Evolutionary conservation across 768 basidiomycete species (phyloP), one percentile per base, ranked within the genome.

Genomic region (Cantharellus anzutake): DNA sequence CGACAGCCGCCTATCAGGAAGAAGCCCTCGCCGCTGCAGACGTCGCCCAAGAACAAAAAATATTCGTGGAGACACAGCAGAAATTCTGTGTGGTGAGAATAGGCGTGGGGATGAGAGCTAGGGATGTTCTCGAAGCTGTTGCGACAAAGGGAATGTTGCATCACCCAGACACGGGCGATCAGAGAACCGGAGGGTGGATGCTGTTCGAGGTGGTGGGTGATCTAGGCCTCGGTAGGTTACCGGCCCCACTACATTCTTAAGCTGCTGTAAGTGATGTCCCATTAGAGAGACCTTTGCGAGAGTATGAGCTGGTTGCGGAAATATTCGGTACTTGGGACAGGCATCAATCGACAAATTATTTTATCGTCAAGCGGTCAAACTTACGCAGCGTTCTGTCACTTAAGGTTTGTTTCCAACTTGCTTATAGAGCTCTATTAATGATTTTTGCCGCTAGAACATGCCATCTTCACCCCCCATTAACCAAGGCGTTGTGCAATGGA

Each of bases 201-300:
- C 68, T 98, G 38, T 93, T 79, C 68, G 94, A 98, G 71, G 70
- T 93, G 38, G 86, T 86, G 41, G 84, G 88, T 63, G 87, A 92
- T 66, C 84, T 92, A 67, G 92, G 91, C 61, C 85, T 93, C 82
- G 92, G 92, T 93, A 67, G 63, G 73, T 70, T 37, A 50, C 44
- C 29, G 20, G 20, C 20, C 20, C 20, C 20, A 29, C 20, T 29
- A 29, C 20, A 29, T 29, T 29, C 20, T 29, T 29, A 29, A 29
- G 20, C 20, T 29, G 29, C 44, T 48, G 44, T 11, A 48, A 14
- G 42, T 16, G 63, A 62, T 38, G 4, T 60, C 42, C 58, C 34
- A 57, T 58, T 67, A 92, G 94, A 99, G 70, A 84, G 94, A 0
- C 92, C 92, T 14, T 74, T 98, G 41, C 74, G 96, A 59, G 81